Base-by-base conservation (phyloP, 2,329 filamentous ascomycete species). In the Grosmannia serpens region DNA sequence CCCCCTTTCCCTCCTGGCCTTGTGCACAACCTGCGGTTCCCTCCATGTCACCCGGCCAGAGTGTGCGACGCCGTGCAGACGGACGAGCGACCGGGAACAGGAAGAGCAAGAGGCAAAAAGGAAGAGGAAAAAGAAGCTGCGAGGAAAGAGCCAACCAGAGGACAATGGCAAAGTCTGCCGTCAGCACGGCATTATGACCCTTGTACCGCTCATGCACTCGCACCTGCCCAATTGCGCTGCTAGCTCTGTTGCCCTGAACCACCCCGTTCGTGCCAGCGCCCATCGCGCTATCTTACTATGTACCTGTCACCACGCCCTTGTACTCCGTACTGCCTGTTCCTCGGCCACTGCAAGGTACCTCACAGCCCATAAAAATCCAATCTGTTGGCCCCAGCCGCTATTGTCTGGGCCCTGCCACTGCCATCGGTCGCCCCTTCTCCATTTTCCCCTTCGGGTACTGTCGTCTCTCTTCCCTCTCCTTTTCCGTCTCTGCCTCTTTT, bases 171-270 rank as follows among this genome's bases (percentile, higher is more conserved):
- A 10, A 31, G 29, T 10, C 29, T 5, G 29, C 29, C 29, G 29
- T 5, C 29, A 31, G 29, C 29, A 5, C 29, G 29, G 5, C 29
- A 38, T 15, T 38, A 38, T 15, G 8, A 13, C 5, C 10, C 31
- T 33, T 38, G 17, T 41, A 17, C 17, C 17, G 38, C 7, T 41
- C 15, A 13, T 20, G 15, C 17, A 15, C 38, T 8, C 35, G 35
- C 11, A 38, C 13, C 41, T n/a, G 6, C n/a, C 20, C 20, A 6
- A 15, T 20, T 7, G 3, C 20, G 2, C 41, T 44, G 41, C 20
- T 35, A 53, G 29, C 53, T 17, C 53, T 24, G 33, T 54, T 54
- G 53, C 53, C 53, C 53, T 54, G 53, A 44, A 44, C 53, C 53
- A 44, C 35, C 6, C 31, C 26, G 31, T 38, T 38, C 33, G 31